Conservation (phyloP, 2,329 filamentous ascomycete species). For the Sordariomycetes sp. region DNA sequence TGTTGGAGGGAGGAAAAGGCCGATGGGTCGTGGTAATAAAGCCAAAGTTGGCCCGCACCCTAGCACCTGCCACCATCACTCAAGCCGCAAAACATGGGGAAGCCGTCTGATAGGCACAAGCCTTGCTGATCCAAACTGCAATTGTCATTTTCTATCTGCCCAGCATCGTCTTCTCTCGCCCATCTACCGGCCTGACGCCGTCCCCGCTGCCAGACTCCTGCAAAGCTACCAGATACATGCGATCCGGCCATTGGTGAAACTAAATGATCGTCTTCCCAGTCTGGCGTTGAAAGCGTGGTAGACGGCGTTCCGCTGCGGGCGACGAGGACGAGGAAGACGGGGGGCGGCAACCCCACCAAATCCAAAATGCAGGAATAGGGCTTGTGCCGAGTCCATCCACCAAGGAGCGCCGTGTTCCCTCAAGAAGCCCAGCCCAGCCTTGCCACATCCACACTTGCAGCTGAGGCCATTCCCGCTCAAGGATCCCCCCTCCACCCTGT, state of each 20-base stretch:
- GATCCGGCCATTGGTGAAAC: not conserved
- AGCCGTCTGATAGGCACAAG: slow-evolving; percentile 10
- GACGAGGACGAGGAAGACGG: not conserved
- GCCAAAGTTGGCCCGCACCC: slow-evolving; percentile 7
- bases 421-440: not conserved
- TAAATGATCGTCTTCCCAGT: not conserved
- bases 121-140: slow-evolving; percentile 7
- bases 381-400: not conserved
- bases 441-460: not conserved
- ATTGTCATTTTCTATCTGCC: not conserved
- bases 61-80: slow-evolving; percentile 8
- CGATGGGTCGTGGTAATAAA: slow-evolving; percentile 10
- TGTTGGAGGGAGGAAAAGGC: slow-evolving; percentile 14
- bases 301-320: not conserved
- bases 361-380: not conserved
- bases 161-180: not conserved
- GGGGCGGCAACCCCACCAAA: not conserved
- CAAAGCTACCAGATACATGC: not conserved
- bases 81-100: slow-evolving; percentile 10
- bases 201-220: not conserved
- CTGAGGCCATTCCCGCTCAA: not conserved
- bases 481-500: not conserved
- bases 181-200: not conserved
- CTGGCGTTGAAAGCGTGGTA: not conserved
- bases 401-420: not conserved